Evolutionary conservation across 2,329 filamentous ascomycete genomes (phyloP), one percentile per base, ranked within the genome.

Genomic region (Fusarium sp.): DNA sequence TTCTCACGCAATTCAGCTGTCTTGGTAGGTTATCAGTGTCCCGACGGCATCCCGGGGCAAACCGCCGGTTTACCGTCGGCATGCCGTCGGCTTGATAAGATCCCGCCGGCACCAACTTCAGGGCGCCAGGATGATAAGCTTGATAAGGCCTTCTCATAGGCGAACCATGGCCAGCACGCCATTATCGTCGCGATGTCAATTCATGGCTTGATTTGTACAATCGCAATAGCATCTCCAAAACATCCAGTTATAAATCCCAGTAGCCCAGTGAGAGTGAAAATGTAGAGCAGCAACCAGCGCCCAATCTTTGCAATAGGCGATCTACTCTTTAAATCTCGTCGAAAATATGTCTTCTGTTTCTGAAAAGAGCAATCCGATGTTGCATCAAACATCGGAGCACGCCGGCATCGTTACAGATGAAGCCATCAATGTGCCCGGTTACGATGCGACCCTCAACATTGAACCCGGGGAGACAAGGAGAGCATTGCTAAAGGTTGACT

Each of bases 401-500:
- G 43, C 63, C 11, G 62, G 48, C 11, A n/a, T 68, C 13, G 63
- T 77, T 27, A 27, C 56, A 1, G 68, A 78, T 43, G 74, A 70
- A 30, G 71, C 68, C 2, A 64, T 75, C 8, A 27, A 74, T 11
- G 66, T 81, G 8, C 77, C 78, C 5, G 79, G 79, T 1, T 81
- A 80, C 45, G 73, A 79, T 6, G 23, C 78, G 6, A 66, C 8
- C 11, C 23, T 80, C n/a, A 30, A 68, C 1, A 45, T 67, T 13
- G 43, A 69, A 1, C 25, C 71, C 5, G 27, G 65, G 0, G 76
- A 80, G 9, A 50, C 54, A 0, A 70, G 74, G 1, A 70, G 23
- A 20, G 79, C 79, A 0, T 16, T 76, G 0, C 34, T 76, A 0
- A 80, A 81, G 18, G 77, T 79, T 2, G 81, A 82, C 48, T 56